These are phyloP conservation scores for Cryptococcus neoformans DNA, from an alignment of 1,284 basidiomycete species.

Conservation along the genomic window DNA sequence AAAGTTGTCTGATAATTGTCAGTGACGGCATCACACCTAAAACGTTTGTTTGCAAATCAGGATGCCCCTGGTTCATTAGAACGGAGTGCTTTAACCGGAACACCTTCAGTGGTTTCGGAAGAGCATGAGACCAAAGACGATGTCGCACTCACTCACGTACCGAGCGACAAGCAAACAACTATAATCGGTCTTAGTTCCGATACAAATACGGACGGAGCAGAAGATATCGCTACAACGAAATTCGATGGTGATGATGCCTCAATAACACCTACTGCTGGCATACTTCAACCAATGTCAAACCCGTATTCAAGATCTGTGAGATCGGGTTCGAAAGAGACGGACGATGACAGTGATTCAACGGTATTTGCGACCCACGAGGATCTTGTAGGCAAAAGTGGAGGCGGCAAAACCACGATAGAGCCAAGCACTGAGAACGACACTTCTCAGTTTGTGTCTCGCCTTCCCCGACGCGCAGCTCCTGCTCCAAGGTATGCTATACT, in stretches of 20 bases:
- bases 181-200: no score
- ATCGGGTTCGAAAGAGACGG: constrained; percentile 52
- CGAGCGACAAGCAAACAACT: no score
- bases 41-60: constrained; percentile 55
- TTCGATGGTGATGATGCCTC: no score
- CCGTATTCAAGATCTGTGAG: no score
- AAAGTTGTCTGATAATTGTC: constrained; percentile 11
- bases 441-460: constrained; percentile 55
- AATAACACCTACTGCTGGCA: no score
- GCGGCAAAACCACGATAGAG: neutral
- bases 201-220: no score
- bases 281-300: no score
- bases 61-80: constrained; percentile 46
- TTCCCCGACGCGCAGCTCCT: constrained; percentile 61
- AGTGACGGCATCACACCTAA: constrained; percentile 50
- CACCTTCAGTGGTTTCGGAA: neutral
- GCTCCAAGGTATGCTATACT: constrained; percentile 28
- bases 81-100: constrained; percentile 17
- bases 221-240: no score
- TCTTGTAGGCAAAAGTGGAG: constrained; percentile 5
- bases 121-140: constrained; percentile 47
- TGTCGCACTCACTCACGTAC: no score
- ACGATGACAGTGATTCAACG: constrained; percentile 78
- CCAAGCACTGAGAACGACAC: constrained; percentile 46
- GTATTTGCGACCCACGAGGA: constrained; percentile 63